phyloP scores from a whole-genome alignment of 805 yeast genomes.

The Myxozyma monticola region DNA sequence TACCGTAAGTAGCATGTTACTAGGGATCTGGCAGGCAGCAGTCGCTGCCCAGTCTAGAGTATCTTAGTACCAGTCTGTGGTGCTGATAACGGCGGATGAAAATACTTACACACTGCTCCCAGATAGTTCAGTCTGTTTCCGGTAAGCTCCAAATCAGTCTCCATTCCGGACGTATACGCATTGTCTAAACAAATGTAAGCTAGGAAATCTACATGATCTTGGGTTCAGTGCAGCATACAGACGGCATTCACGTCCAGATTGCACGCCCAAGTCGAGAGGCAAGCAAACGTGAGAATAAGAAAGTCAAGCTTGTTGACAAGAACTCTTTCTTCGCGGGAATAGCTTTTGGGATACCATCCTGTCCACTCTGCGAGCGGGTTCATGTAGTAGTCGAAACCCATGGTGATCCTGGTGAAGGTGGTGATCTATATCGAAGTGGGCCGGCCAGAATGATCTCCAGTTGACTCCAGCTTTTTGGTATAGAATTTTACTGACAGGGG shows the following conservation, averaged over 20 bases:
- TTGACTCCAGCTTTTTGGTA: too few species aligned
- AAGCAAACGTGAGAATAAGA: slow-evolving; percentile 10
- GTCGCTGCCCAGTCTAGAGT: slow-evolving; percentile 36
- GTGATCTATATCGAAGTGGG: too few species aligned
- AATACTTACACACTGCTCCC: slow-evolving; percentile 37
- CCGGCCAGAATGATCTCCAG: too few species aligned
- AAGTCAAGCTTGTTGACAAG: slow-evolving; percentile 18
- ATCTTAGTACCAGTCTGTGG: too few species aligned
- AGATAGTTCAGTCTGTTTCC: slow-evolving; percentile 35
- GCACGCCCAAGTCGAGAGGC: slow-evolving; percentile 17
- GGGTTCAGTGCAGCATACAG: slow-evolving; percentile 30
- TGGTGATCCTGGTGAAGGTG: not conserved
- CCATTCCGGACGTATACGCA: slow-evolving; percentile 48
- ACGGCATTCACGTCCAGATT: too few species aligned
- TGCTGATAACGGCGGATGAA: too few species aligned
- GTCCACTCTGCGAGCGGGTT: slow-evolving; percentile 15
- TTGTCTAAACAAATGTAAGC: too few species aligned
- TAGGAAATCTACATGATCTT: too few species aligned
- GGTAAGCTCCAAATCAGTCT: slow-evolving; percentile 36
- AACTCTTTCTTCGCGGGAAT: slow-evolving; percentile 19
- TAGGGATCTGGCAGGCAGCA: slow-evolving; percentile 45
- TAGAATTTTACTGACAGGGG: too few species aligned
- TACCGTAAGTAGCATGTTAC: slow-evolving; percentile 42
- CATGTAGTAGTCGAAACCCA: slow-evolving; percentile 15
- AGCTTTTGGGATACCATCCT: slow-evolving; percentile 16